Conservation (phyloP, 1,284 basidiomycete species). For the Mixia osmundae region DNA sequence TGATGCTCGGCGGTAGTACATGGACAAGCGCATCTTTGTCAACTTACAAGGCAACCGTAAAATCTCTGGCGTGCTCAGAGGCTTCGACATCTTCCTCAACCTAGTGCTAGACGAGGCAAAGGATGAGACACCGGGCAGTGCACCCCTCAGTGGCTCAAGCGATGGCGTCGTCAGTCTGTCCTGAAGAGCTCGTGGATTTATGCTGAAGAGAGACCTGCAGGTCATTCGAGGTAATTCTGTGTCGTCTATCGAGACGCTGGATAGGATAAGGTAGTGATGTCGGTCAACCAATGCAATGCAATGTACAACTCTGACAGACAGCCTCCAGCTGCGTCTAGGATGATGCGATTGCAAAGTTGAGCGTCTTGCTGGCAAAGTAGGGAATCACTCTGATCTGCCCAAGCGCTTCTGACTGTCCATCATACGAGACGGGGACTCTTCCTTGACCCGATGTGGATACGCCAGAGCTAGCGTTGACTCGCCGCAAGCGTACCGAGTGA, state of each 20-base stretch:
- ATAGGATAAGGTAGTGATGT: too few species aligned
- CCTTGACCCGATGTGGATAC: too few species aligned
- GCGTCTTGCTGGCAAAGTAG: too few species aligned
- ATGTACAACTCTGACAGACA: too few species aligned
- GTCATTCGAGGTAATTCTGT: constrained; percentile 87
- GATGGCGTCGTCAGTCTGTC: constrained; percentile 66
- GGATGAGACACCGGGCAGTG: constrained; percentile 74
- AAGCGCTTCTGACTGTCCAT: too few species aligned
- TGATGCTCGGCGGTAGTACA: constrained; percentile 41
- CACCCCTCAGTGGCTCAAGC: constrained; percentile 48
- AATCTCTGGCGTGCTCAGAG: constrained; percentile 82
- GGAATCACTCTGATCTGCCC: too few species aligned
- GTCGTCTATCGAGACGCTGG: constrained; percentile 64
- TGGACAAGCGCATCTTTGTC: constrained; percentile 93
- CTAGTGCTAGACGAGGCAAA: constrained; percentile 85
- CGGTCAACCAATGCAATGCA: too few species aligned
- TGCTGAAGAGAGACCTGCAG: constrained; percentile 25
- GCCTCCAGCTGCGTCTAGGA: too few species aligned
- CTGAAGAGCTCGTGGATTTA: not conserved
- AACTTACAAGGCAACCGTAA: constrained; percentile 89
- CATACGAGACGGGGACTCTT: too few species aligned
- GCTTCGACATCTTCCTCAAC: constrained; percentile 97
- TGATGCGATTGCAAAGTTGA: too few species aligned
- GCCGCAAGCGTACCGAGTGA: too few species aligned
- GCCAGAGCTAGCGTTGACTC: too few species aligned